Conservation (phyloP, 192 early-diverging fungal species). For the Jimgerdemannia flammicorona region DNA sequence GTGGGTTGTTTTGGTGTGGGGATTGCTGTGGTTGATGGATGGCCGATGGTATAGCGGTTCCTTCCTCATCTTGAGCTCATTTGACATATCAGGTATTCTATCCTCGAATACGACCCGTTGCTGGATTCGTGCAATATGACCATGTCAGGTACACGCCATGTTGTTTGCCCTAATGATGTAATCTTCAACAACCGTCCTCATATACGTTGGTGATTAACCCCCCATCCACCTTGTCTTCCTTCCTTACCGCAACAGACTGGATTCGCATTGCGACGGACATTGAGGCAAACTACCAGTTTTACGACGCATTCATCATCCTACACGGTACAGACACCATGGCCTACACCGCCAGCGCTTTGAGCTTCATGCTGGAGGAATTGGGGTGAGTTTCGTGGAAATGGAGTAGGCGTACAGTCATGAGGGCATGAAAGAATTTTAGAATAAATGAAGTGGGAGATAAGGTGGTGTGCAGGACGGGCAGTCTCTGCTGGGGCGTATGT, state of each 20-base stretch:
- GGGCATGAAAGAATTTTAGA: too few relatives aligned
- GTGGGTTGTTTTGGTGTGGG: not conserved
- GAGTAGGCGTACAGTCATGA: not conserved
- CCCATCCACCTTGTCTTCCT: not conserved
- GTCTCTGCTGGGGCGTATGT: not conserved
- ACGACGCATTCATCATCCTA: slow-evolving; percentile 94
- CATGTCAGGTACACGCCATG: slow-evolving; percentile 48
- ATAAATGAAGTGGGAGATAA: too few relatives aligned
- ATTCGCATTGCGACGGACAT: slow-evolving; percentile 94
- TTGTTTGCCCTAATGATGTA: not conserved
- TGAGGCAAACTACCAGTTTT: slow-evolving; percentile 88
- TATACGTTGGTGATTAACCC: not conserved
- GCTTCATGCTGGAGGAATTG: slow-evolving; percentile 95
- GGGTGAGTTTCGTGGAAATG: slow-evolving; percentile 50
- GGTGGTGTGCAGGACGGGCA: not conserved
- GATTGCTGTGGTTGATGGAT: not conserved
- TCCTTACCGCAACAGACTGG: slow-evolving; percentile 67
- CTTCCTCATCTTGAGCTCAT: not conserved
- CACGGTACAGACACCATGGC: slow-evolving; percentile 94
- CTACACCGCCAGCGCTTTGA: slow-evolving; percentile 82
- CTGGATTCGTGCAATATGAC: slow-evolving; percentile 96
- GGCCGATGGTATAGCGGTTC: too few relatives aligned
- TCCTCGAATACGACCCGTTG: slow-evolving; percentile 93
- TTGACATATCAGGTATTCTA: slow-evolving; percentile 64
- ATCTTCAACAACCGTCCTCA: slow-evolving; percentile 25